A percentile compares a stretch with the other conserved stretches of the same genome.
Conservation (phyloP, 202 grass and related monocot species). For the Schoenoplectus tabernaemontani region DNA sequence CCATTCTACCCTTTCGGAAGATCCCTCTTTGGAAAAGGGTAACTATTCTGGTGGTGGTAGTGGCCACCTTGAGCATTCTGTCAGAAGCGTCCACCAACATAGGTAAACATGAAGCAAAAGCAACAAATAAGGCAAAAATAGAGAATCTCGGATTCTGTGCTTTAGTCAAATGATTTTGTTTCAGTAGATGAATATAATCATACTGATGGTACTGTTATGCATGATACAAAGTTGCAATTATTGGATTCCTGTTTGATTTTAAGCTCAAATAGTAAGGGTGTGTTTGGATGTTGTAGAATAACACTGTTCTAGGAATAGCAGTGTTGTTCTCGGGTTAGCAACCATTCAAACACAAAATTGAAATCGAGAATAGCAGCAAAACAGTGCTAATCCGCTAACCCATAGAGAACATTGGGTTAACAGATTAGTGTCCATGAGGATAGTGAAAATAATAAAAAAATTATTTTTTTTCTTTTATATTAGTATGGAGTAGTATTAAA, state of each 20-base stretch:
- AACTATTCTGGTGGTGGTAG: constrained; percentile 30
- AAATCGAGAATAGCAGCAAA: no score
- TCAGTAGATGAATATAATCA: not conserved
- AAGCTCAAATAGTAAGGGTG: not conserved
- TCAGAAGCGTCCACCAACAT: constrained; percentile 57
- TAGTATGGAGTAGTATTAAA: no score
- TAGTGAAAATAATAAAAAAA: no score
- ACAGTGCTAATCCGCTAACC: no score
- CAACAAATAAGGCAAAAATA: not conserved
- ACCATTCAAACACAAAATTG: no score
- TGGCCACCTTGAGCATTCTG: constrained; percentile 71
- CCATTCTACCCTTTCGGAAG: constrained; percentile 53
- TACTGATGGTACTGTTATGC: not conserved
- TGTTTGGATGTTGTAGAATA: no score
- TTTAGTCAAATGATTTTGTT: not conserved
- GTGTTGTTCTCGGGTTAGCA: no score
- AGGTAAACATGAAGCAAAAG: constrained; percentile 40
- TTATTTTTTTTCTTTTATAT: no score
- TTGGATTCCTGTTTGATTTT: not conserved
- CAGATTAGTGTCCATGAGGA: no score
- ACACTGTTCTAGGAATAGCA: no score
- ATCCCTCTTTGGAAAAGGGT: constrained; percentile 60
- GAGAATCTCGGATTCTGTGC: not conserved
- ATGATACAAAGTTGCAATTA: not conserved
- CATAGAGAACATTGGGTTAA: no score